Evolutionary conservation across 768 basidiomycete genomes (phyloP).

Genomic region (Suillus luteus): DNA sequence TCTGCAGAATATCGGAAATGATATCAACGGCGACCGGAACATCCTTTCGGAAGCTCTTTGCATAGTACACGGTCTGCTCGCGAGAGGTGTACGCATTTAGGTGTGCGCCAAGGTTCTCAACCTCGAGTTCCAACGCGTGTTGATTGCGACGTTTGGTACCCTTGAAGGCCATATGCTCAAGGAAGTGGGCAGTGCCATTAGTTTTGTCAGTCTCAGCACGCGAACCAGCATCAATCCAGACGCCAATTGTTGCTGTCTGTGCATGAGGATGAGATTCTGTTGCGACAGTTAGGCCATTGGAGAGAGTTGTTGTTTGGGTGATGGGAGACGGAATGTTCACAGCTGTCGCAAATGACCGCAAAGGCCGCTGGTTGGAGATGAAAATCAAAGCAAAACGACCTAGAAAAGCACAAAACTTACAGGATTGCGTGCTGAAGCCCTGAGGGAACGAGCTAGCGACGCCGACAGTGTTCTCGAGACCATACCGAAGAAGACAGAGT

Average conservation of each 20-base stretch:
- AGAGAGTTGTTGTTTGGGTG: constrained; percentile 89
- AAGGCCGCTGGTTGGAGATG: constrained; percentile 41
- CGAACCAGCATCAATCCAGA: constrained; percentile 99
- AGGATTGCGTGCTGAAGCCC: constrained; percentile 38
- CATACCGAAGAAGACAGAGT: constrained; percentile 38
- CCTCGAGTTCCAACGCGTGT: constrained; percentile 91
- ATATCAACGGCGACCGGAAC: constrained; percentile 91
- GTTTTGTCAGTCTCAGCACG: constrained; percentile 95
- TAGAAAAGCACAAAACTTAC: constrained; percentile 27
- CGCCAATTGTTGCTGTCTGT: constrained; percentile 97
- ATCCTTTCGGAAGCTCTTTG: constrained; percentile 97
- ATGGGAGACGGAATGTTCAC: constrained; percentile 67
- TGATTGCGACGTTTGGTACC: constrained; percentile 89
- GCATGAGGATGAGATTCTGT: constrained; percentile 89
- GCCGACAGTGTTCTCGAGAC: constrained; percentile 47
- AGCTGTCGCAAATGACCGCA: constrained; percentile 77
- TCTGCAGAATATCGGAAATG: constrained; percentile 97
- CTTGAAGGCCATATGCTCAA: constrained; percentile 99
- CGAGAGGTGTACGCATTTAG: constrained; percentile 98
- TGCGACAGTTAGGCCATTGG: constrained; percentile 94
- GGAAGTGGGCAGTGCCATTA: constrained; percentile 96
- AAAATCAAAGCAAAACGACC: background rate
- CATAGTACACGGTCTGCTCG: constrained; percentile 99
- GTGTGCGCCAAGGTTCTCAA: constrained; percentile 97
- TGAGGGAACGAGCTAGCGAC: constrained; percentile 45